A percentile compares a stretch with the other conserved stretches of the same genome.
phyloP scores from a whole-genome alignment of 768 basidiomycete genomes.

The Auricularia auricula-judae region DNA sequence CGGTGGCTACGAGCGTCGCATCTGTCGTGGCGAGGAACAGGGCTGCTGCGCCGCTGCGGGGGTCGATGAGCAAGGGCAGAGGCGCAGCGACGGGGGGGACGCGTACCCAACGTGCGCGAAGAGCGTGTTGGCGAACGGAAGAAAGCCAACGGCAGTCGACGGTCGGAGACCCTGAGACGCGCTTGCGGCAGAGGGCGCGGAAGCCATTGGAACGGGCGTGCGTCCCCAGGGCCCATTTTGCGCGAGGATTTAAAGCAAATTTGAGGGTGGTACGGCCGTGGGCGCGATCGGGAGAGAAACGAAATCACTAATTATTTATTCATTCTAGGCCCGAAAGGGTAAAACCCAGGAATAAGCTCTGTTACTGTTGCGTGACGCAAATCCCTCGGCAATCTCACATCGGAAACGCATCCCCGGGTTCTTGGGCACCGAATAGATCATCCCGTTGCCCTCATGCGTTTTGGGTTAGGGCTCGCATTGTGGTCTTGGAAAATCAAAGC shows the following conservation, averaged over 20 bases:
- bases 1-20: conserved; percentile 74
- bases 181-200: not conserved
- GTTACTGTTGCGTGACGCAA: not conserved
- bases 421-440: not conserved
- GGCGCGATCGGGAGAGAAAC: not conserved
- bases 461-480: not conserved
- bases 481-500: conserved; percentile 6
- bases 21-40: conserved; percentile 83
- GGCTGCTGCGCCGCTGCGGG: conserved; percentile 57
- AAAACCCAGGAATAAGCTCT: not conserved
- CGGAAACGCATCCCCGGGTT: not conserved
- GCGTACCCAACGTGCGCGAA: conserved; percentile 58
- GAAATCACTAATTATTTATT: not conserved
- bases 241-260: not conserved
- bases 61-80: not conserved
- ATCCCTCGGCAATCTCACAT: not conserved
- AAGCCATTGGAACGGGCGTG: not conserved
- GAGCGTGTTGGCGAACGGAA: conserved; percentile 25
- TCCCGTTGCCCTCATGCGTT: not conserved
- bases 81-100: conserved; percentile 7
- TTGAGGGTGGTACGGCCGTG: not conserved
- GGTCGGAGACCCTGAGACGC: not conserved
- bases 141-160: not conserved
- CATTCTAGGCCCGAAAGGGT: not conserved
- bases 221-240: not conserved